Conservation (phyloP, 768 basidiomycete species). For the Trametes punicea region DNA sequence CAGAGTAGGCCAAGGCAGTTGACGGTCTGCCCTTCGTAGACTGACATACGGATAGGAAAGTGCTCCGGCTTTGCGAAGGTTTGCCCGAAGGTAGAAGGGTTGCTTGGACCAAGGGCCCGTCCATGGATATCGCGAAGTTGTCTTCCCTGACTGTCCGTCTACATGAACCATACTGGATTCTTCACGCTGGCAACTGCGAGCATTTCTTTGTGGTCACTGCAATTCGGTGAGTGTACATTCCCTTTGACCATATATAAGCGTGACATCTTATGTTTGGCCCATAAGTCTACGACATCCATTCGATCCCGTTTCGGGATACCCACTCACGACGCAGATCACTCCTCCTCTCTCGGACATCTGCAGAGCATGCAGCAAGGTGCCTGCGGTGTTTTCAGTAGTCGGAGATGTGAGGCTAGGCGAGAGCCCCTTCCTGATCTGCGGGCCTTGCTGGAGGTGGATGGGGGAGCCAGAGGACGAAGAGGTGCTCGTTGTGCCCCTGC, state of each 20-base stretch:
- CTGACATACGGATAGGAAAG: conserved; percentile 37
- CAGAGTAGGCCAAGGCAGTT: conserved; percentile 43
- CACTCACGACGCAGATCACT: conserved; percentile 62
- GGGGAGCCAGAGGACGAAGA: conserved; percentile 47
- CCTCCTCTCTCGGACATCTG: conserved; percentile 62
- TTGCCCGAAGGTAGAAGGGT: conserved; percentile 30
- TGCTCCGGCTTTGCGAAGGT: conserved; percentile 39
- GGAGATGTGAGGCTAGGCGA: conserved; percentile 76
- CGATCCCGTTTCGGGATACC: conserved; percentile 60
- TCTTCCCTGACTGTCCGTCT: conserved; percentile 56
- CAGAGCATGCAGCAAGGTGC: conserved; percentile 65
- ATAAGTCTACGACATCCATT: conserved; percentile 59
- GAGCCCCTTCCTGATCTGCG: conserved; percentile 73
- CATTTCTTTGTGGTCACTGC: conserved; percentile 73
- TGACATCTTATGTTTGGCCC: conserved; percentile 2
- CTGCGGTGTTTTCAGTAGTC: conserved; percentile 63
- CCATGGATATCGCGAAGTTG: conserved; percentile 49
- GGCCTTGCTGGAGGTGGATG: conserved; percentile 70
- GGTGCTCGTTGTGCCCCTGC: conserved; percentile 53
- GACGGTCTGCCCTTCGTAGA: not conserved
- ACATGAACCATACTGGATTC: conserved; percentile 77
- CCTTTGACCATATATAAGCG: not conserved
- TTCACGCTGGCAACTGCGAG: conserved; percentile 80
- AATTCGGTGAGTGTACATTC: conserved; percentile 49
- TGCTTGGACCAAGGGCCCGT: conserved; percentile 35